Conservation (phyloP, 1,284 basidiomycete species). For the Bjerkandera adusta region DNA sequence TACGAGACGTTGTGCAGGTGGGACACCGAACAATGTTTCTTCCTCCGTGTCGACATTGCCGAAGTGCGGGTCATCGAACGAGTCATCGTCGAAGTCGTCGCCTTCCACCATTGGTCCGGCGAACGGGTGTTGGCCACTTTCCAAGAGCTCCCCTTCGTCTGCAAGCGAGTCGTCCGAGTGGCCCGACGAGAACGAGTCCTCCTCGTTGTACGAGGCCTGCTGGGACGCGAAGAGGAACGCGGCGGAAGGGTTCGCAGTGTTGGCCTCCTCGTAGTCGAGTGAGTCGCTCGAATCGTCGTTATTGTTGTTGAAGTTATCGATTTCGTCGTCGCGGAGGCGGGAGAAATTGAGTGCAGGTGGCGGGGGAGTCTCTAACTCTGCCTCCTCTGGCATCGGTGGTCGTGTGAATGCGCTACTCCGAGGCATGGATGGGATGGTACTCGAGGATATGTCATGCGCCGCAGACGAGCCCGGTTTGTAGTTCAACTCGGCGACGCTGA, state of each 20-base stretch:
- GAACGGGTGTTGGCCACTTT: constrained; percentile 51
- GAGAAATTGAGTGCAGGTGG: not conserved
- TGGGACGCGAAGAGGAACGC: constrained; percentile 31
- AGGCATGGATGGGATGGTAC: constrained; percentile 4
- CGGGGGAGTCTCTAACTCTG: not conserved
- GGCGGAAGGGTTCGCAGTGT: constrained; percentile 29
- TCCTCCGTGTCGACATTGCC: constrained; percentile 36
- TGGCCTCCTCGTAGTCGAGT: constrained; percentile 46
- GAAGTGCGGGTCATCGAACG: constrained; percentile 36
- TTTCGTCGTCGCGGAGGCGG: constrained; percentile 5
- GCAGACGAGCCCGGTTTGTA: not conserved
- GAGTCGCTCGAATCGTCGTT: constrained; percentile 38
- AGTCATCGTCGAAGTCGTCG: constrained; percentile 42
- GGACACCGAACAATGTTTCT: constrained; percentile 71
- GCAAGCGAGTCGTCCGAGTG: constrained; percentile 19
- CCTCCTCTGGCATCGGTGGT: not conserved
- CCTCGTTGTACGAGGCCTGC: constrained; percentile 45
- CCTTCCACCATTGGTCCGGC: constrained; percentile 25
- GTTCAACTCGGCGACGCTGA: constrained; percentile 25
- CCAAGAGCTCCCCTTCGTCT: not conserved
- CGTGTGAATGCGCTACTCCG: constrained; percentile 1
- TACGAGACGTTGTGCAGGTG: constrained; percentile 43
- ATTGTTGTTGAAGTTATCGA: constrained; percentile 13
- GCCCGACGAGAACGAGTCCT: constrained; percentile 18
- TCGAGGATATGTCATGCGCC: constrained; percentile 1